These are phyloP conservation scores for Amaranthus tricolor DNA, from an alignment of 179 eudicot species.

Conservation along the genomic window DNA sequence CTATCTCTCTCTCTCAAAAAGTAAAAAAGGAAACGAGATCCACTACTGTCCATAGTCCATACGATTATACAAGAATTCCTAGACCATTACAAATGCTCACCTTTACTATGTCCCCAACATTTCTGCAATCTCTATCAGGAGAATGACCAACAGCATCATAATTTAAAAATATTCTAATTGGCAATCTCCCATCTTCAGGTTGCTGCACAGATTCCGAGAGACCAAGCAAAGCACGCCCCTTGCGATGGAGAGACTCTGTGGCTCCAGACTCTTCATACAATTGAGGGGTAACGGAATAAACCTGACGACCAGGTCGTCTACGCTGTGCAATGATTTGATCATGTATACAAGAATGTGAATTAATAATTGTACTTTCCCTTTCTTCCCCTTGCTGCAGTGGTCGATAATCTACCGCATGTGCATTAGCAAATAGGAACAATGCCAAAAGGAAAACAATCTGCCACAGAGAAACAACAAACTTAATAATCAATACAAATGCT, in stretches of 20 bases:
- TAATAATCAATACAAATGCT: neutral
- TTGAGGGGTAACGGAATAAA: conserved; percentile 90
- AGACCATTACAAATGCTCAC: conserved; percentile 30
- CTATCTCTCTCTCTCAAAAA: too few relatives aligned
- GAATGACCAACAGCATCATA: conserved; percentile 99
- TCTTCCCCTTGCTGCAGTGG: conserved; percentile 37
- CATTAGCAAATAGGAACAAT: conserved; percentile 40
- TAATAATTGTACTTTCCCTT: conserved; percentile 34
- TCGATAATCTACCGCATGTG: conserved; percentile 37
- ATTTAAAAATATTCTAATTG: conserved; percentile 86
- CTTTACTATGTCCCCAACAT: conserved; percentile 87
- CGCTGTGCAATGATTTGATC: conserved; percentile 89
- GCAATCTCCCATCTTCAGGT: conserved; percentile 54
- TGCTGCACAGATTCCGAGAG: conserved; percentile 35
- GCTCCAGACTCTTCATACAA: conserved; percentile 53
- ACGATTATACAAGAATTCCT: neutral
- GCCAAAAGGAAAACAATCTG: conserved; percentile 64
- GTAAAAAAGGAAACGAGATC: neutral
- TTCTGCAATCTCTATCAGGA: conserved; percentile 82
- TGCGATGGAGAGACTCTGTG: conserved; percentile 37
- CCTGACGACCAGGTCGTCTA: conserved; percentile 77
- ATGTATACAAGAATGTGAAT: conserved; percentile 94
- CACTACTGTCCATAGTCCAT: neutral
- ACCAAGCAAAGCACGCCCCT: conserved; percentile 69
- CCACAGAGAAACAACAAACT: conserved; percentile 3